phyloP scores from a whole-genome alignment of 768 basidiomycete species.

The Sporobolomyces phaffii region DNA sequence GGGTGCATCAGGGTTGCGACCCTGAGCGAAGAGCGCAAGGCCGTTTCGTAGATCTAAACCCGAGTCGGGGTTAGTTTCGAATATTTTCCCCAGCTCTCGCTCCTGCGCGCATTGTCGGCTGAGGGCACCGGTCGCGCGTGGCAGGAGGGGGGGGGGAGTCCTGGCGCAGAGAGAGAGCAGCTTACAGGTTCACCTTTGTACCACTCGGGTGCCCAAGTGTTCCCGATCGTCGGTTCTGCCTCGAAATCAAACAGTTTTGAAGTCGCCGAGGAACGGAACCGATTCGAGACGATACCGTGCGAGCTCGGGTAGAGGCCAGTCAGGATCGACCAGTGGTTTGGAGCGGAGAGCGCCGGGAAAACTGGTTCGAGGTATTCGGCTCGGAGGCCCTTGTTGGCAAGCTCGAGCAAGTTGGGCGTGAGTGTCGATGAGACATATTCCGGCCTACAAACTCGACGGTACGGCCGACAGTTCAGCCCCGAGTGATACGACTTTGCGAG shows the following conservation, averaged over 20 bases:
- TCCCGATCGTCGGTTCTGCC: constrained; percentile 47
- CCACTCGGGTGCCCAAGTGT: constrained; percentile 61
- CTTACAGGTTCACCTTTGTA: constrained; percentile 84
- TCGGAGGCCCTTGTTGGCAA: constrained; percentile 51
- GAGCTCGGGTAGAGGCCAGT: constrained; percentile 84
- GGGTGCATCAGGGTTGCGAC: constrained; percentile 66
- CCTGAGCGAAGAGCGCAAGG: constrained; percentile 63
- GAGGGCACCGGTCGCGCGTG: too few relatives aligned
- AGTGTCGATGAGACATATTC: constrained; percentile 80
- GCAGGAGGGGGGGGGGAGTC: too few relatives aligned
- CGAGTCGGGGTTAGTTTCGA: not conserved
- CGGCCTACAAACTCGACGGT: constrained; percentile 52
- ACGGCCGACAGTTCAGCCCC: too few relatives aligned
- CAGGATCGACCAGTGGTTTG: constrained; percentile 91
- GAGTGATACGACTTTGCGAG: not conserved
- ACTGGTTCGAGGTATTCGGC: constrained; percentile 82
- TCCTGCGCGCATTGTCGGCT: too few relatives aligned
- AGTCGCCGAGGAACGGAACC: constrained; percentile 74
- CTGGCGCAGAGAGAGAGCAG: constrained; percentile 2
- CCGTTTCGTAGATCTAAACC: constrained; percentile 82
- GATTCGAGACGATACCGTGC: constrained; percentile 86
- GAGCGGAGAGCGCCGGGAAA: constrained; percentile 86
- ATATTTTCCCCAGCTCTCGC: not conserved
- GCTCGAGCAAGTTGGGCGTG: constrained; percentile 77
- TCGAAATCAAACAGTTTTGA: constrained; percentile 68